phyloP scores from a whole-genome alignment of 306 rosid genomes.

The Corylus avellana region DNA sequence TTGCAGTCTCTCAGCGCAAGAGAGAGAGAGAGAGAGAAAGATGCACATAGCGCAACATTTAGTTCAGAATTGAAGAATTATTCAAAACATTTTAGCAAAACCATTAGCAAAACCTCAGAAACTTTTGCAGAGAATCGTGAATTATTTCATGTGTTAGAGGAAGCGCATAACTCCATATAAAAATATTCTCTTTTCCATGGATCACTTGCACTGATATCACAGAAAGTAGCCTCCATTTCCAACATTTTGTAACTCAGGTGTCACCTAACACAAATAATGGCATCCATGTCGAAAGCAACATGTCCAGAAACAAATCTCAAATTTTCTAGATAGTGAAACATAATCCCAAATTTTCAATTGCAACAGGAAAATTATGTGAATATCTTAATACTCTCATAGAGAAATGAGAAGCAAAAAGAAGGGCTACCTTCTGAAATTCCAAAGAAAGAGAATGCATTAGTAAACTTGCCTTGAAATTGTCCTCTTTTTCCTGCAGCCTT shows the following conservation, averaged over 20 bases:
- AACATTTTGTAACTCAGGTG: neutral
- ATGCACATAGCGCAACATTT: too few species aligned
- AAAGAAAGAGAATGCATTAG: conserved; percentile 7
- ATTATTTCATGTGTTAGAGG: neutral
- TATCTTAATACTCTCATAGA: conserved; percentile 6
- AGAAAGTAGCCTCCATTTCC: neutral
- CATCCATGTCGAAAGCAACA: neutral
- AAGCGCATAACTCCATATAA: neutral
- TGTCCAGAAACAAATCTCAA: neutral
- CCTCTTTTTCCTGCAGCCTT: conserved; percentile 74
- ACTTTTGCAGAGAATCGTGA: neutral
- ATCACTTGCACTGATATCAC: neutral
- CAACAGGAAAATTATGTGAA: conserved; percentile 9
- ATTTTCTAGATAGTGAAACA: neutral
- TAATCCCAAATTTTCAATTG: neutral
- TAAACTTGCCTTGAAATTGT: conserved; percentile 68
- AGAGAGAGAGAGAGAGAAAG: neutral
- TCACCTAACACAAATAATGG: neutral
- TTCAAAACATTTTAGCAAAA: too few species aligned
- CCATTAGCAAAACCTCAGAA: too few species aligned
- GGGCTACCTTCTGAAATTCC: neutral
- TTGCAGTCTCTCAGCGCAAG: too few species aligned
- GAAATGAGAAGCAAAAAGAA: conserved; percentile 10
- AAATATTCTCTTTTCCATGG: neutral
- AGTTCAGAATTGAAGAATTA: neutral